Conservation (phyloP, 345 rosid genomes). For the Citrus inodora region DNA sequence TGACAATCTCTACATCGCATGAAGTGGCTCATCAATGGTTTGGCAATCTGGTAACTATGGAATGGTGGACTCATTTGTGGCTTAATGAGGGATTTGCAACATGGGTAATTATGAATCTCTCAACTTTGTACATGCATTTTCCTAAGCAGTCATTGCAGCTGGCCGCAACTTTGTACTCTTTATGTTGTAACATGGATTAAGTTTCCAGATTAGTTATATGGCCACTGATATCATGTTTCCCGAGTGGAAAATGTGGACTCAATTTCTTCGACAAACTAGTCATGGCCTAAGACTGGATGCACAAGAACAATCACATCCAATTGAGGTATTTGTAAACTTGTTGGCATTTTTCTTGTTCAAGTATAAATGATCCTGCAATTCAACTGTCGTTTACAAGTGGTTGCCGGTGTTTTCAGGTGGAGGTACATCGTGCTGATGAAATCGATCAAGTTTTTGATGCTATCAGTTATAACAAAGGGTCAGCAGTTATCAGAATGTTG, state of each 20-base stretch:
- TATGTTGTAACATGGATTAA: neutral
- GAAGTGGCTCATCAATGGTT: slow-evolving; percentile 57
- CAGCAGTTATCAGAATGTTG: slow-evolving; percentile 42
- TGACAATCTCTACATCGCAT: slow-evolving; percentile 33
- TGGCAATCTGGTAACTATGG: slow-evolving; percentile 51
- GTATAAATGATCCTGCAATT: neutral
- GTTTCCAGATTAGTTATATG: slow-evolving; percentile 38
- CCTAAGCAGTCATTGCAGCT: neutral
- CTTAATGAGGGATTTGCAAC: slow-evolving; percentile 35
- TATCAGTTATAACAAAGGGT: slow-evolving; percentile 40
- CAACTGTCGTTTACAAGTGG: neutral
- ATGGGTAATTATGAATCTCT: slow-evolving; percentile 29
- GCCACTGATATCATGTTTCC: slow-evolving; percentile 35
- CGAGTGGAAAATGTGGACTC: slow-evolving; percentile 47
- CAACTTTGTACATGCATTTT: neutral
- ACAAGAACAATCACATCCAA: slow-evolving; percentile 36
- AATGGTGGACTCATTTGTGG: slow-evolving; percentile 45
- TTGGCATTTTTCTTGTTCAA: neutral
- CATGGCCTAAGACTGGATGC: slow-evolving; percentile 30
- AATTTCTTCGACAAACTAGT: slow-evolving; percentile 27
- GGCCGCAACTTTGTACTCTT: neutral
- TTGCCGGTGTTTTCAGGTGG: slow-evolving; percentile 23
- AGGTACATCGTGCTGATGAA: slow-evolving; percentile 24
- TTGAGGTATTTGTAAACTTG: slow-evolving; percentile 24
- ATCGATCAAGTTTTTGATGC: slow-evolving; percentile 35